Evolutionary conservation across 1,284 basidiomycete genomes (phyloP), one percentile per base, ranked within the genome.

Genomic region (Microbotryomycetes sp.): DNA sequence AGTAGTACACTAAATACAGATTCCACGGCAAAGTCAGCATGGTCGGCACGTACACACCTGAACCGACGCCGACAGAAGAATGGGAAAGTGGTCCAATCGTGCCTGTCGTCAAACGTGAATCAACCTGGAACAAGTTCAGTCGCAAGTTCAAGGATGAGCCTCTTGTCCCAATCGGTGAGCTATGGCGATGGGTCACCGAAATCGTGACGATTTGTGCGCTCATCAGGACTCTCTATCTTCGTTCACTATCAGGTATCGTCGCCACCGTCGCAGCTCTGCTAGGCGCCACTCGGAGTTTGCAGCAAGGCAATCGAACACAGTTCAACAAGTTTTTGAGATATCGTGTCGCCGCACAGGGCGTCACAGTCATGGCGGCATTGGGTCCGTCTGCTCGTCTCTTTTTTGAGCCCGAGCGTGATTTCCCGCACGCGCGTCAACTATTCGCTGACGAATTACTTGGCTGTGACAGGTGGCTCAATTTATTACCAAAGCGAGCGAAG

Each of bases 141-240:
- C 48, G 53, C n/a, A 72, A 72, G 61, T 66, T 67, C 60, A 70
- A 69, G 57, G 72, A 73, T 60, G 71, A 73, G 53, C 72, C 72
- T 1, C 56, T 72, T 32, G 72, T 73, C 9, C 72, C 72, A 7
- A 49, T 71, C 52, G 72, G 72, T 68, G 22, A 52, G 66, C 36
- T 7, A 26, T 48, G 15, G 15, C 47, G n/a, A n/a, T n/a, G n/a
- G n/a, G n/a, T n/a, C n/a, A n/a, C n/a, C n/a, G n/a, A n/a, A n/a
- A n/a, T n/a, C n/a, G n/a, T n/a, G n/a, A n/a, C n/a, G n/a, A n/a
- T n/a, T n/a, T n/a, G n/a, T n/a, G n/a, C n/a, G n/a, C n/a, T n/a
- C n/a, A n/a, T n/a, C n/a, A n/a, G n/a, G n/a, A n/a, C n/a, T n/a
- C n/a, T n/a, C n/a, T n/a, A n/a, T 31, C 6, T 32, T 19, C 31